Conservation (phyloP, 2,329 filamentous ascomycete genomes). For the Rhynchosporium agropyri region DNA sequence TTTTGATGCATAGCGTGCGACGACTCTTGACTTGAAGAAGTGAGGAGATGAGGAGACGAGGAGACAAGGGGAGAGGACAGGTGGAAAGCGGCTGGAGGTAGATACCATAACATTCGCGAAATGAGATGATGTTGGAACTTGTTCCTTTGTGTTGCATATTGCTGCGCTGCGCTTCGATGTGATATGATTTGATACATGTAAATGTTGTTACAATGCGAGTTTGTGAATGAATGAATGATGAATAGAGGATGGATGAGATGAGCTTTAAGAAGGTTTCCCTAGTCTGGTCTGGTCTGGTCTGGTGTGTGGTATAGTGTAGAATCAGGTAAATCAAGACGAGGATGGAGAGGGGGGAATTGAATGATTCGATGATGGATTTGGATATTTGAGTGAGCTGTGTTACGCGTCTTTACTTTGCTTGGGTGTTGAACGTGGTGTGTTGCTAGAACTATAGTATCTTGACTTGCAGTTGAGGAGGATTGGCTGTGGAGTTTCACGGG, state of each 20-base stretch:
- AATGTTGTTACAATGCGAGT: background rate
- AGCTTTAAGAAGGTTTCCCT: background rate
- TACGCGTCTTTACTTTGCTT: no score
- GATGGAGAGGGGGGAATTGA: no score
- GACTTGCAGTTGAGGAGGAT: no score
- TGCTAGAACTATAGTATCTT: no score
- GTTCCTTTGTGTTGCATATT: background rate
- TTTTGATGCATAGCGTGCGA: conserved; percentile 32
- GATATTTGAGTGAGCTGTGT: no score
- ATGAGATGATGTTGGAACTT: conserved; percentile 7
- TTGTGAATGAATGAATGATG: background rate
- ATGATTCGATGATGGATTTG: no score
- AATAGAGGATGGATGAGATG: background rate
- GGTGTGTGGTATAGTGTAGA: no score
- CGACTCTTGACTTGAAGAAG: background rate
- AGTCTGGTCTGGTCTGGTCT: no score
- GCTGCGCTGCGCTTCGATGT: background rate
- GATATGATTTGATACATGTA: background rate
- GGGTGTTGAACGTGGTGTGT: no score
- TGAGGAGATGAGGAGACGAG: background rate
- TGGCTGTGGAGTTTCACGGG: no score
- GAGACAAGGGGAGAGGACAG: background rate
- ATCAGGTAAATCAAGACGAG: no score
- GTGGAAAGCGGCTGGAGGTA: background rate
- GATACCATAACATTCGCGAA: background rate